phyloP scores from a whole-genome alignment of 2,329 filamentous ascomycete genomes.

The Paracoccidioides brasiliensis region DNA sequence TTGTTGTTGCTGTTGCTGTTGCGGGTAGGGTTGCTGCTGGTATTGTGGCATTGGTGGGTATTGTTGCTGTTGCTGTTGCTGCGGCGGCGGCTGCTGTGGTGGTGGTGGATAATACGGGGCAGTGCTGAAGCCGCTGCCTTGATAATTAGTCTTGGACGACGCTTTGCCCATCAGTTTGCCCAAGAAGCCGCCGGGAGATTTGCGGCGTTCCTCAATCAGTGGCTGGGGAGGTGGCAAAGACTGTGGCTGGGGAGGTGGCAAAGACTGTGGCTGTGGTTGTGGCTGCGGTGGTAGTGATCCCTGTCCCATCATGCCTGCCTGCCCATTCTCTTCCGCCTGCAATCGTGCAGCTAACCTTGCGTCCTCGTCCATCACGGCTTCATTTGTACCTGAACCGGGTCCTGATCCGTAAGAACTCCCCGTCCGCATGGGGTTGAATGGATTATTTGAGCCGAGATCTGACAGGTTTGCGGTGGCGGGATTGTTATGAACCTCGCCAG shows the following conservation, averaged over 20 bases:
- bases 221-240: not conserved
- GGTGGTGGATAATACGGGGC: not conserved
- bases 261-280: not conserved
- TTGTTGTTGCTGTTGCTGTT: not conserved
- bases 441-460: constrained; percentile 53
- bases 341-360: constrained; percentile 61
- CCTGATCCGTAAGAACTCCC: not conserved
- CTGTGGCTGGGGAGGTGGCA: not conserved
- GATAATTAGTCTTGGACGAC: not conserved
- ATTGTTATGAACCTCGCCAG: constrained; percentile 31
- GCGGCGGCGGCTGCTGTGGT: not conserved
- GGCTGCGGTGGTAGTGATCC: not conserved
- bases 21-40: not conserved
- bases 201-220: not conserved
- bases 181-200: not conserved
- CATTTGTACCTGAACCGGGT: not conserved
- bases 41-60: not conserved
- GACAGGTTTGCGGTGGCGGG: constrained; percentile 1
- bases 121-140: not conserved
- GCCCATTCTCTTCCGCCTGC: constrained; percentile 71
- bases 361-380: constrained; percentile 46
- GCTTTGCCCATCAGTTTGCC: constrained; percentile 2
- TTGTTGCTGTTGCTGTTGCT: not conserved
- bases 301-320: constrained; percentile 24
- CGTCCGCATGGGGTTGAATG: constrained; percentile 41